Base-by-base conservation (phyloP, 2,329 filamentous ascomycete genomes). In the Aspergillus carbonarius region DNA sequence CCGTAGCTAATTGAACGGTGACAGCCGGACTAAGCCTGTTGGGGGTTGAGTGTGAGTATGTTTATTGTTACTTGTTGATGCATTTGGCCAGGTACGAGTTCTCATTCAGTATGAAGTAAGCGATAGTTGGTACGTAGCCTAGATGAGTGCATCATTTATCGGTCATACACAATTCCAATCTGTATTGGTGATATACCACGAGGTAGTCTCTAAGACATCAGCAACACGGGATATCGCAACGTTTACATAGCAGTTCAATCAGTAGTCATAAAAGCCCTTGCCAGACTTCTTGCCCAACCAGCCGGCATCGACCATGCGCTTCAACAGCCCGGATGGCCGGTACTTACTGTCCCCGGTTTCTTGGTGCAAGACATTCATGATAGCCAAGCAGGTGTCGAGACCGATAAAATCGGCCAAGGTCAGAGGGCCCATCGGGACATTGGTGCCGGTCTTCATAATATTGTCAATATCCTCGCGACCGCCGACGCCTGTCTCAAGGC, bases 381-480 rank as follows among this genome's bases (percentile, higher is more conserved):
- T 99, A 20, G 93, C 88, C 62, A 98, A 80, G 72, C 95, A 99
- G 0, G 95, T 99, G 74, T 99, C 95, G 46, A 99, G 82, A 7
- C 95, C 95, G 70, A 99, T 98, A 71, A 99, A 99, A 76, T 99
- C 95, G 2, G 95, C 95, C 68, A 99, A 79, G 70, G 92, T 88
- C 65, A 99, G 81, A 9, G 95, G 95, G 0, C 95, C 95, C 95
- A 99, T 99, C 23, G 95, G 95, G 40, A 99, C 95, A 72, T 96
- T 96, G 20, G 95, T 99, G 48, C 95, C 95, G 68, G 97, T 97
- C 85, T 96, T 98, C 95, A 99, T 99, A 69, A 99, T 99, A 64
- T 85, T 88, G 72, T 99, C 95, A 65, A 99, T 99, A 63, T 93
- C 90, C 71, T 98, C 93, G 67, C 90, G 89, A 63, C 86, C 84